Conservation (phyloP, 129 eudicot genomes). For the Gnaphalium uliginosum region DNA sequence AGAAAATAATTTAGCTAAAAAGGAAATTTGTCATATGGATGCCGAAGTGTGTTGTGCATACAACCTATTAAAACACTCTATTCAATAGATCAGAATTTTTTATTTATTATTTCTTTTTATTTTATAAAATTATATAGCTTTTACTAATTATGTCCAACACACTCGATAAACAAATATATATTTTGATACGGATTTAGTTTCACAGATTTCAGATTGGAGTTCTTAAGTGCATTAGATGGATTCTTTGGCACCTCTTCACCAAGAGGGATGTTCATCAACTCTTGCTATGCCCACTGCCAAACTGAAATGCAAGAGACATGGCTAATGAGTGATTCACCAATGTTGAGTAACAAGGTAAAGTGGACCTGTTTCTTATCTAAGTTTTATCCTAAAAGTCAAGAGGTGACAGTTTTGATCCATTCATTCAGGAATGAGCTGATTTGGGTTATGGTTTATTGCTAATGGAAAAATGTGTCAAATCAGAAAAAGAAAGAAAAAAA, state of each 20-base stretch:
- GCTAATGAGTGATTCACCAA: conserved; percentile 72
- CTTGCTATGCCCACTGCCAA: conserved; percentile 97
- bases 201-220: conserved; percentile 62
- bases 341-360: conserved; percentile 55
- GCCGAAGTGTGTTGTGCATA: background rate
- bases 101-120: too few relatives aligned
- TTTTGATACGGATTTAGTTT: background rate
- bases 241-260: conserved; percentile 46
- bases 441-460: background rate
- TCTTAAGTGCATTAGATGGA: conserved; percentile 54
- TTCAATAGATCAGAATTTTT: background rate
- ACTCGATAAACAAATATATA: background rate
- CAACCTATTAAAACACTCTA: background rate
- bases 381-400: background rate
- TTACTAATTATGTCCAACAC: background rate
- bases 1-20: background rate
- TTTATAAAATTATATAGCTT: background rate
- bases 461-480: background rate
- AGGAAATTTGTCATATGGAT: background rate
- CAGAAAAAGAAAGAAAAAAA: background rate
- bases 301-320: conserved; percentile 92
- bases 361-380: background rate
- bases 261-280: conserved; percentile 77
- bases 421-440: background rate
- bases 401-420: background rate